Evolutionary conservation across 2,329 filamentous ascomycete genomes (phyloP).

Genomic region (Grosmannia clavigera): DNA sequence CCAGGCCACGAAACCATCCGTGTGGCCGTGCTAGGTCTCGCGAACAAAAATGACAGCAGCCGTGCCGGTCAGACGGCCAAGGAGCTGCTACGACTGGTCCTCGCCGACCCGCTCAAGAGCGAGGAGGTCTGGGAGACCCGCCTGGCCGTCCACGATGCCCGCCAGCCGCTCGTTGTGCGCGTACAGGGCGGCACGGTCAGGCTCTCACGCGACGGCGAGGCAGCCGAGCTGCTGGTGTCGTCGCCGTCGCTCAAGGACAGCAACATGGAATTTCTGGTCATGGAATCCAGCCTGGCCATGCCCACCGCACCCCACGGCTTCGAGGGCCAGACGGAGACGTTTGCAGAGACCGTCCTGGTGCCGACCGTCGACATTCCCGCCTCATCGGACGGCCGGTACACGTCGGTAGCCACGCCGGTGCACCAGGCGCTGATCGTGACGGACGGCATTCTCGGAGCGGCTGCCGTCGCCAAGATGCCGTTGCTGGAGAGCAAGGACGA

Average conservation of each 20-base stretch:
- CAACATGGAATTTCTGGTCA: constrained; percentile 52
- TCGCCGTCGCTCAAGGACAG: constrained; percentile 48
- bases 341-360: constrained; percentile 59
- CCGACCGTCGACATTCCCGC: constrained; percentile 59
- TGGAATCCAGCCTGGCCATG: constrained; percentile 29
- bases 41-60: constrained; percentile 21
- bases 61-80: constrained; percentile 35
- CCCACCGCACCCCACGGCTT: constrained; percentile 30
- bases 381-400: constrained; percentile 50
- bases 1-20: constrained; percentile 45
- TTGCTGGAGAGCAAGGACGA: constrained; percentile 24
- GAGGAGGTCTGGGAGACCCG: constrained; percentile 56
- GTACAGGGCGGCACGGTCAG: constrained; percentile 23
- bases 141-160: constrained; percentile 37
- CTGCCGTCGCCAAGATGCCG: constrained; percentile 35
- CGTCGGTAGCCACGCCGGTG: constrained; percentile 65
- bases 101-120: constrained; percentile 56
- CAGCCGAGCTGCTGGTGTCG: constrained; percentile 38
- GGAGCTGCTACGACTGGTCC: constrained; percentile 53
- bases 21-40: constrained; percentile 43
- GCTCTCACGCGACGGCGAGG: constrained; percentile 23
- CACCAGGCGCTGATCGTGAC: constrained; percentile 69
- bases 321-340: constrained; percentile 24
- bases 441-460: constrained; percentile 57
- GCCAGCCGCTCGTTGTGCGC: constrained; percentile 51